Evolutionary conservation across 2,329 filamentous ascomycete species (phyloP), one percentile per base, ranked within the genome.

Genomic region (Pleochaeta shiraiana): DNA sequence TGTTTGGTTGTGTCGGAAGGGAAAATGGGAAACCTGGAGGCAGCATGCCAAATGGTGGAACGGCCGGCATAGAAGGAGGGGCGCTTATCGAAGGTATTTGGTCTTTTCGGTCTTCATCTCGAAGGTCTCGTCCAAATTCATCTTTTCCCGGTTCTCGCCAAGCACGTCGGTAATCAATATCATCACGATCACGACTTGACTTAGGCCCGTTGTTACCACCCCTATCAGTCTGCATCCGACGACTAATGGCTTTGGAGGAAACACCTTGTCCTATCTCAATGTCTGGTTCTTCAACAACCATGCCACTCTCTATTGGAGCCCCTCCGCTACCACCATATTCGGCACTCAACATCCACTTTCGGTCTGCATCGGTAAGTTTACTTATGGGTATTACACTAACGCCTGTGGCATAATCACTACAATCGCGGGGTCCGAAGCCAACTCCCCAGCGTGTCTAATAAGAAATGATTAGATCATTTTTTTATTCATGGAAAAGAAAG

Each of bases 201-300:
- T 84, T 84, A 63, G 83, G 83, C 2, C 83, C 83, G 70, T 84
- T 81, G 69, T 79, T 79, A 39, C 83, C 83, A 64, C 83, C 81
- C 71, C 83, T 82, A 72, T 86, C 83, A 7, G 83, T 86, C 74
- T 84, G 82, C 81, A 86, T 85, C 39, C 84, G 81, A 21, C 83
- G 79, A 69, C 82, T 84, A 67, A 86, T 86, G 45, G 83, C 90
- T 78, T 98, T 98, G 53, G 90, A 96, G 21, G 91, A 96, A 16
- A 98, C 95, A 65, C 93, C 93, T 21, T 92, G 91, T 64, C 93
- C 93, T 65, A 98, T 98, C 75, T 98, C 93, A 70, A 98, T 98
- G 72, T 98, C 93, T 2, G 93, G 93, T 75, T 98, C 93, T 74
- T 98, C 93, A 30, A 98, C 87, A 6, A 91, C 87, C 76, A 98